phyloP scores from a whole-genome alignment of 2,329 filamentous ascomycete species.

The Microascus cirrosus region DNA sequence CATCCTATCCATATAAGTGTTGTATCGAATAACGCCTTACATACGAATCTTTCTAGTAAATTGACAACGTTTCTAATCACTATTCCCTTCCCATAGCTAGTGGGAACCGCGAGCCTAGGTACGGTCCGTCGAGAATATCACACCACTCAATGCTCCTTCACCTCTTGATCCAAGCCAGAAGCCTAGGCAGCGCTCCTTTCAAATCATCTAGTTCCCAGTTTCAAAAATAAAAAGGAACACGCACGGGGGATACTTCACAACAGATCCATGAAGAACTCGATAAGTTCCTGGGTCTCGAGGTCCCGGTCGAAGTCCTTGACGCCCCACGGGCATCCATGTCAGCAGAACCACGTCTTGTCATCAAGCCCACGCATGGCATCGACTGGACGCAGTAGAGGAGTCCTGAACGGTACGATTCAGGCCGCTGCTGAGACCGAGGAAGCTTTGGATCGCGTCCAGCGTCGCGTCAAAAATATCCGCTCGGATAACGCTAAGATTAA shows the following conservation, averaged over 20 bases:
- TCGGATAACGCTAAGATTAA: not conserved
- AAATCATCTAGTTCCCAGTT: not conserved
- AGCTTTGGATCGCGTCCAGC: not conserved
- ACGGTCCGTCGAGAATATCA: not conserved
- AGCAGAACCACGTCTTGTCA: not conserved
- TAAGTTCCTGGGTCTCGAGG: no score
- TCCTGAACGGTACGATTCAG: not conserved
- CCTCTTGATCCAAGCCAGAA: no score
- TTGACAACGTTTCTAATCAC: no score
- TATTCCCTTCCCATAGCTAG: no score
- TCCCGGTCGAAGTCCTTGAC: not conserved
- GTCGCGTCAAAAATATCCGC: not conserved
- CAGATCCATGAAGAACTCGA: not conserved
- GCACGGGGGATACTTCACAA: not conserved
- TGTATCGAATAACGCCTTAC: no score
- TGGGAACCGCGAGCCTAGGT: no score
- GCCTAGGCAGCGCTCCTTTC: not conserved
- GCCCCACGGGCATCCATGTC: not conserved
- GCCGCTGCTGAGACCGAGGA: not conserved
- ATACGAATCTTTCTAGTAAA: no score
- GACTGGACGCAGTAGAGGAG: not conserved
- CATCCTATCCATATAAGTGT: no score
- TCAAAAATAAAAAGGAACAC: not conserved
- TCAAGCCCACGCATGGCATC: not conserved
- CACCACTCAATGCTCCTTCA: not conserved